phyloP scores from a whole-genome alignment of 2,329 filamentous ascomycete genomes.

The Claviceps cyperi region DNA sequence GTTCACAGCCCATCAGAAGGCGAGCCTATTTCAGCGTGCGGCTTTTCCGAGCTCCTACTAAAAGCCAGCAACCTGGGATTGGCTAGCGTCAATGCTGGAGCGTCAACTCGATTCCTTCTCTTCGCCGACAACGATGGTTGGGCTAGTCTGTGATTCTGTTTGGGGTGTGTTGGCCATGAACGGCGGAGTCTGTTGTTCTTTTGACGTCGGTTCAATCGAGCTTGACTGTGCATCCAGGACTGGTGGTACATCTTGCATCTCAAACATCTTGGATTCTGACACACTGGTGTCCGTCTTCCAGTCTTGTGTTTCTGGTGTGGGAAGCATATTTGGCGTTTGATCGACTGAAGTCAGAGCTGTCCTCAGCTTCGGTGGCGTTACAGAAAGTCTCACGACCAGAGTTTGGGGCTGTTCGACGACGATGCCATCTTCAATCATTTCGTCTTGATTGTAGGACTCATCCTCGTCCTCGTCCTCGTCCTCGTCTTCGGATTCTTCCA shows the following conservation, averaged over 20 bases:
- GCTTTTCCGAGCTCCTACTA: constrained; percentile 48
- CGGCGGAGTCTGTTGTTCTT: not conserved
- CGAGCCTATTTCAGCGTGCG: constrained; percentile 18
- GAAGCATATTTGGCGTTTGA: constrained; percentile 12
- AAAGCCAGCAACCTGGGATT: constrained; percentile 38
- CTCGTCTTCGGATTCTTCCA: constrained; percentile 44
- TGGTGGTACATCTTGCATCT: constrained; percentile 15
- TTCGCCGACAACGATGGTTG: constrained; percentile 8
- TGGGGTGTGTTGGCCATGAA: not conserved
- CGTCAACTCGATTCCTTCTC: not conserved
- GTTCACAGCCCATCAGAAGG: constrained; percentile 18
- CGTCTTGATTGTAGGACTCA: constrained; percentile 40
- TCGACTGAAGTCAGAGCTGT: constrained; percentile 14
- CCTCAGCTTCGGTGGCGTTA: constrained; percentile 28
- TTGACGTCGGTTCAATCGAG: not conserved
- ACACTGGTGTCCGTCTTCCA: constrained; percentile 6
- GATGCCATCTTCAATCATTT: constrained; percentile 39
- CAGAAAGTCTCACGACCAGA: constrained; percentile 60
- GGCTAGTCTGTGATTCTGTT: constrained; percentile 1
- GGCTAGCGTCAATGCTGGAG: constrained; percentile 17
- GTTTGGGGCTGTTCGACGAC: constrained; percentile 37
- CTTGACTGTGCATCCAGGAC: not conserved
- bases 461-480: not conserved
- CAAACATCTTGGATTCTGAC: constrained; percentile 9
- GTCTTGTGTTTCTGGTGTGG: constrained; percentile 11